Percentiles rank a stretch among this genome's conserved stretches.
Evolutionary conservation across 2,329 filamentous ascomycete genomes (phyloP).

Genomic region (Xylaria digitata): DNA sequence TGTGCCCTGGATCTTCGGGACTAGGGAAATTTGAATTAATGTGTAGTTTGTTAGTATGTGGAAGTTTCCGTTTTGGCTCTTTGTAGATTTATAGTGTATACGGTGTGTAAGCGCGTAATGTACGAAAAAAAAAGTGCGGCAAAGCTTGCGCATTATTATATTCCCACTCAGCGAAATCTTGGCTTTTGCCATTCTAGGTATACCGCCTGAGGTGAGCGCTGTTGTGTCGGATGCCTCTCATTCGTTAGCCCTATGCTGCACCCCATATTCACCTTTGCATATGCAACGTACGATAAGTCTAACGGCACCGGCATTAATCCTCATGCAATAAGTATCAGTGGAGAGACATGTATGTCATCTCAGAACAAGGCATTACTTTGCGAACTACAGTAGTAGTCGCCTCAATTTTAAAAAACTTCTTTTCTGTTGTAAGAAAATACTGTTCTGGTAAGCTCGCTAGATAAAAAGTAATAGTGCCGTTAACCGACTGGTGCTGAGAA

Average conservation of each 20-base stretch:
- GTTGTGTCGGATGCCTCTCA: background rate
- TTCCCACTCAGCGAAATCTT: background rate
- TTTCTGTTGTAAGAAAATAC: background rate
- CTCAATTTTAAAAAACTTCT: background rate
- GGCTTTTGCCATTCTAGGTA: background rate
- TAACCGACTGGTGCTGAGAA: background rate
- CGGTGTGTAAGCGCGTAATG: background rate
- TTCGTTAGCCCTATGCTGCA: conserved; percentile 20
- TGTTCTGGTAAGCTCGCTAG: conserved; percentile 8
- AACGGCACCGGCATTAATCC: conserved; percentile 2
- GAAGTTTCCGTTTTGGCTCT: background rate
- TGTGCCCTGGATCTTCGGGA: conserved; percentile 21
- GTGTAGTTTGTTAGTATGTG: background rate
- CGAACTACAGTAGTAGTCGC: background rate
- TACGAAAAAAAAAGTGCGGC: conserved; percentile 5
- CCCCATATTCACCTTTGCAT: conserved; percentile 13
- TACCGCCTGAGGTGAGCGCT: background rate
- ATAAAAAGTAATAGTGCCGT: background rate
- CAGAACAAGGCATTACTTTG: conserved; percentile 13
- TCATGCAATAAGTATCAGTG: background rate
- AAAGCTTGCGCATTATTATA: background rate
- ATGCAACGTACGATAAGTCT: conserved; percentile 16
- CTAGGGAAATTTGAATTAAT: background rate
- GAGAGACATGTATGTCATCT: background rate
- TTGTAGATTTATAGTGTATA: background rate